Percentiles rank a stretch among this genome's conserved stretches.
Evolutionary conservation across 1,284 basidiomycete species (phyloP).

Genomic region (Ganoderma sinense): DNA sequence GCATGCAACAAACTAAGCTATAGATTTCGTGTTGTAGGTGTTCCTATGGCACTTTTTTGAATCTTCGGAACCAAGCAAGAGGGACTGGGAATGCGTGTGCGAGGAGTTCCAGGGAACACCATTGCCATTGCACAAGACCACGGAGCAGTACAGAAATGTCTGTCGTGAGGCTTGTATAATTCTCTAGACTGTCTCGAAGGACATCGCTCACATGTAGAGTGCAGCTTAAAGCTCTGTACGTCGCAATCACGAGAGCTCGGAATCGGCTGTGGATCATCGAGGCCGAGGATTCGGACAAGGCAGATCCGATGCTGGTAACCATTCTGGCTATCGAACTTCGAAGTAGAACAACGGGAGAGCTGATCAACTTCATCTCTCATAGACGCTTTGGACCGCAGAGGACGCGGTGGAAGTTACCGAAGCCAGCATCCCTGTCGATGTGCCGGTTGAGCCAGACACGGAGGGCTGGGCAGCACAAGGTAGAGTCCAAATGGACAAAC

Average conservation of each 20-base stretch:
- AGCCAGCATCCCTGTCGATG: not conserved
- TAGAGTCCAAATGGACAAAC: conserved; percentile 55
- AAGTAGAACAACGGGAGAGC: not conserved
- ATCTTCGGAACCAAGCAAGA: conserved; percentile 56
- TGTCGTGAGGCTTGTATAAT: conserved; percentile 58
- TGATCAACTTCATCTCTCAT: not conserved
- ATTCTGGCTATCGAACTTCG: not conserved
- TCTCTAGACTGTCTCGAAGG: not conserved
- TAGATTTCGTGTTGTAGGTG: conserved; percentile 49
- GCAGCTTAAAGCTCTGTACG: conserved; percentile 72
- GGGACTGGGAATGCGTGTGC: conserved; percentile 67
- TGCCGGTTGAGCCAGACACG: conserved; percentile 40
- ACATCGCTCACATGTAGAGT: no score
- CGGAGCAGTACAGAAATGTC: conserved; percentile 56
- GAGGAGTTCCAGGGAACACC: conserved; percentile 33
- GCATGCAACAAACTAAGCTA: not conserved
- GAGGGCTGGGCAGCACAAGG: conserved; percentile 63
- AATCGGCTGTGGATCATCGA: conserved; percentile 74
- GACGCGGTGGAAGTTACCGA: not conserved
- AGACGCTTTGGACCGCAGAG: not conserved
- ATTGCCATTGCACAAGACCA: conserved; percentile 55
- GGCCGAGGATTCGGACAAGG: conserved; percentile 61
- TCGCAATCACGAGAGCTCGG: conserved; percentile 72
- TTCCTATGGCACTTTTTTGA: conserved; percentile 75
- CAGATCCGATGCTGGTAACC: conserved; percentile 63